Evolutionary conservation across 148 eudicot genomes (phyloP), one percentile per base, ranked within the genome.

Genomic region (Camellia japonica): DNA sequence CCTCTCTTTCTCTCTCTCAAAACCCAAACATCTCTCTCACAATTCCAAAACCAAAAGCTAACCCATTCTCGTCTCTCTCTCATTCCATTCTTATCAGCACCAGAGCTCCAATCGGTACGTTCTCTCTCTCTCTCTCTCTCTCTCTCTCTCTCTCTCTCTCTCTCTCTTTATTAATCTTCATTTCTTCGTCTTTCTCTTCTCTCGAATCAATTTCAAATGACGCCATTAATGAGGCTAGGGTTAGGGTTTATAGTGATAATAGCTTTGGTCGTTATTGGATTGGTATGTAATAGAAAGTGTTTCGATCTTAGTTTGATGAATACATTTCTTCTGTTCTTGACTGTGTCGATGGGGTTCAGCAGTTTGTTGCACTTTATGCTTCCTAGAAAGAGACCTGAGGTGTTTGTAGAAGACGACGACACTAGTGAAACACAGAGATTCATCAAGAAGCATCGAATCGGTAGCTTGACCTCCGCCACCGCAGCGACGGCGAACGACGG

Each of bases 341-440:
- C 68, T 46, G 62, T 79, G 59, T 74, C 43, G 15, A 70, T 87
- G 81, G 74, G 81, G 70, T 84, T 88, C 78, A 82, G 86, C 93
- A 87, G 90, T 70, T 88, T 88, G 79, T 81, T 89, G 88, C 87
- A 82, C 90, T 90, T 84, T 87, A 93, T 93, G 91, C 97, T 93
- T 88, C 93, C 93, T 30, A 90, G 86, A 84, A 91, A 91, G 89
- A 86, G 97, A 90, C 69, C 87, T 73, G 90, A 81, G 83, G 87
- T 23, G 23, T 23, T 83, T 78, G 86, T 86, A 73, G 86, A 84
- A 78, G 23, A 23, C 0, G 75, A n/a, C 47, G 80, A 75, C 52
- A 4, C 74, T 61, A 20, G 76, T 43, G 77, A 79, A 62, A 62
- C 61, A n/a, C 79, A 43, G 77, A 79, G 68, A 81, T 79, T 81